Base-by-base conservation (phyloP, 192 early-diverging fungal species). In the Mortierella hygrophila region DNA sequence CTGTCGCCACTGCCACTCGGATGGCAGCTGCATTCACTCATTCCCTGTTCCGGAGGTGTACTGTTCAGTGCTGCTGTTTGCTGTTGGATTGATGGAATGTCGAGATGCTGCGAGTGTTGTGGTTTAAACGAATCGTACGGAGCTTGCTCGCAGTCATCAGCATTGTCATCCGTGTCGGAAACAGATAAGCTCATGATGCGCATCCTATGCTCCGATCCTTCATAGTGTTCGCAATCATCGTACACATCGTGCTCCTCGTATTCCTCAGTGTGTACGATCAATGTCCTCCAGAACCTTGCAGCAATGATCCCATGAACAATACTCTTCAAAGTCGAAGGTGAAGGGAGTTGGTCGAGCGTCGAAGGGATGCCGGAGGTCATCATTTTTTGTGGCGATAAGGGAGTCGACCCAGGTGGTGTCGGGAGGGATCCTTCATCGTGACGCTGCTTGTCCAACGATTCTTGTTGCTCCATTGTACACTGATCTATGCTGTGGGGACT, bases 151-250 rank as follows among this genome's bases (percentile, higher is more conserved):
- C 29, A 26, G 15, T 29, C 54, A 29, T 72, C 83, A 18, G 46
- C 70, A 18, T 80, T 70, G 40, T 85, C 72, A 16, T 65, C 60
- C 29, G 60, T 65, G 47, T 85, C 83, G 35, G 75, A 72, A 23
- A 77, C 21, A 44, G 79, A 78, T 10, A 85, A 37, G 13, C 75
- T 72, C 37, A 85, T 63, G 70, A 85, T 80, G 0, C 83, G 65
- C 63, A 85, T 54, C 40, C 78, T 77, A 42, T 85, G 83, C 10
- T 57, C 74, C n/a, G 78, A 85, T 32, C 83, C 83, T 65, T 85
- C 74, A 41, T 74, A 78, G 32, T 85, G 78, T 49, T 85, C 83
- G 38, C 40, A 85, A 15, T 54, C 78, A 16, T 79, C 70, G 42
- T 80, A 85, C 32, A 76, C 81, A 6, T 77, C 69, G 46, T 82